phyloP scores from a whole-genome alignment of 768 basidiomycete genomes.

The Hygrophoropsis aurantiaca region DNA sequence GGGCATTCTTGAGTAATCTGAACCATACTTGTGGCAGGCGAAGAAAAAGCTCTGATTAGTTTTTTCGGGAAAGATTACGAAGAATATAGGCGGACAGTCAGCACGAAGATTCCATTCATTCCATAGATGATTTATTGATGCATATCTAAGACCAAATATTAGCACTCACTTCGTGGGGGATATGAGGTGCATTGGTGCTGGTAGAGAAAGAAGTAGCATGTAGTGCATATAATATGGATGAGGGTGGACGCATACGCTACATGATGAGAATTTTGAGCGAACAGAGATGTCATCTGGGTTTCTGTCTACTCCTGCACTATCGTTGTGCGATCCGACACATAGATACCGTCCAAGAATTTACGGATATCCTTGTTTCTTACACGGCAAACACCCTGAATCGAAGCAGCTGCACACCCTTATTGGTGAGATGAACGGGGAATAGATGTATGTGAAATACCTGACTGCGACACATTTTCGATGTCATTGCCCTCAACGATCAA shows the following conservation, averaged over 20 bases:
- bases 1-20: not conserved
- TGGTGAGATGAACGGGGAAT: not conserved
- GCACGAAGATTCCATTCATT: constrained; percentile 88
- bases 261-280: constrained; percentile 12
- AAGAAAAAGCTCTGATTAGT: constrained; percentile 73
- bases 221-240: constrained; percentile 23
- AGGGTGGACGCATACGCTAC: constrained; percentile 20
- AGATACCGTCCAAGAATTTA: constrained; percentile 95
- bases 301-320: constrained; percentile 41
- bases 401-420: constrained; percentile 61
- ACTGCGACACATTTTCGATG: constrained; percentile 96
- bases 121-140: constrained; percentile 38
- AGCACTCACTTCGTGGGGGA: constrained; percentile 1
- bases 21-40: constrained; percentile 46
- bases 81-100: constrained; percentile 70
- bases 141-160: not conserved
- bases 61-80: constrained; percentile 93
- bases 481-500: constrained; percentile 93
- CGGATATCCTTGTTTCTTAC: constrained; percentile 99
- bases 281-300: too few species aligned
- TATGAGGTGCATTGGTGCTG: not conserved
- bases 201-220: constrained; percentile 12
- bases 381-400: constrained; percentile 93
- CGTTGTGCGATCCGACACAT: constrained; percentile 81
- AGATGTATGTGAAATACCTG: constrained; percentile 49